Percentiles rank a stretch among this genome's conserved stretches.
Conservation (phyloP, 805 yeast genomes). For the Starmerella floricola region DNA sequence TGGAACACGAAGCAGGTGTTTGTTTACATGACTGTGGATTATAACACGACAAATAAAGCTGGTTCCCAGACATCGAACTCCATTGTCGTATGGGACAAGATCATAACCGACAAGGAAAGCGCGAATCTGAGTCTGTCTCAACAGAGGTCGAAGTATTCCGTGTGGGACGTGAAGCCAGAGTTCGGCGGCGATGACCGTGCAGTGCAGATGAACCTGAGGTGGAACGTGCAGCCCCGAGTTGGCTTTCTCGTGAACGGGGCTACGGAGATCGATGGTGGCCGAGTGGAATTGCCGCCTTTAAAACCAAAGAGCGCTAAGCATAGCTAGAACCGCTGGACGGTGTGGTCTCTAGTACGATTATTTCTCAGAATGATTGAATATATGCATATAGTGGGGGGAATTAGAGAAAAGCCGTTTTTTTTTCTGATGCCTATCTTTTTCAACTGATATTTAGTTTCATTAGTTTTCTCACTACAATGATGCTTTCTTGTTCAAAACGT, state of each 20-base stretch:
- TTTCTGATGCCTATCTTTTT: too few species aligned
- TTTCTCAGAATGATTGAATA: too few species aligned
- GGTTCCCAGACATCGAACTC: conserved; percentile 35
- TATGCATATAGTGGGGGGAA: too few species aligned
- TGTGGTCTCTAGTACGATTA: too few species aligned
- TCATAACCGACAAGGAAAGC: conserved; percentile 45
- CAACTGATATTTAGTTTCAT: too few species aligned
- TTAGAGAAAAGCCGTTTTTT: too few species aligned
- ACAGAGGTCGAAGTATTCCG: conserved; percentile 61
- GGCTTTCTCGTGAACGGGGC: conserved; percentile 66
- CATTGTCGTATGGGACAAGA: conserved; percentile 85
- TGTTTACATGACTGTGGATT: conserved; percentile 78
- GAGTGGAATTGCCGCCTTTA: conserved; percentile 6
- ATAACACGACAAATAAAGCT: conserved; percentile 36
- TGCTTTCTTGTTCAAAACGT: too few species aligned
- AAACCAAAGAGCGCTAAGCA: too few species aligned
- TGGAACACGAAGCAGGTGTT: conserved; percentile 98
- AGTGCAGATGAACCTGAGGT: conserved; percentile 59
- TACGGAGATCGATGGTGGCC: conserved; percentile 5
- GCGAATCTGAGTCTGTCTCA: conserved; percentile 45
- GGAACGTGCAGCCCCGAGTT: conserved; percentile 87
- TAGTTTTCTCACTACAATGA: too few species aligned
- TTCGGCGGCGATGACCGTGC: conserved; percentile 39
- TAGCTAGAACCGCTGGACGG: too few species aligned
- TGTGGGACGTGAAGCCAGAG: conserved; percentile 68